These are phyloP conservation scores for Didymosphaeria variabile DNA, from an alignment of 2,329 filamentous ascomycete species.

Conservation along the genomic window DNA sequence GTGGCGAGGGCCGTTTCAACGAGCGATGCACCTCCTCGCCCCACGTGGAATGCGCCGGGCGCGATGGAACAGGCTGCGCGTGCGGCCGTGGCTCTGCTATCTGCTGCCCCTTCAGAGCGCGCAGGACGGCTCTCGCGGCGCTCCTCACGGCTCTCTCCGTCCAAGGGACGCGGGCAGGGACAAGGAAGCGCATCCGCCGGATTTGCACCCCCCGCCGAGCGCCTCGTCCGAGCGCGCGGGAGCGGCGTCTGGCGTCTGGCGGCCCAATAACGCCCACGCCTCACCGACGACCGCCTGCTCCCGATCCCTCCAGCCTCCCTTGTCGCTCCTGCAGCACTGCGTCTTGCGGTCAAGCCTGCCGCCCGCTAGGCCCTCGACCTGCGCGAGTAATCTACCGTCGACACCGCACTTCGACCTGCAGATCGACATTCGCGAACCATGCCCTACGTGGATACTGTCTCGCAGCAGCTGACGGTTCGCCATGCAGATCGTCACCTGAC, in stretches of 20 bases:
- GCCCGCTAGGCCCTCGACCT: background rate
- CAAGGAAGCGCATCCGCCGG: constrained; percentile 11
- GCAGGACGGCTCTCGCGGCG: too few relatives aligned
- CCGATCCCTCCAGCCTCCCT: constrained; percentile 12
- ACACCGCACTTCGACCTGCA: background rate
- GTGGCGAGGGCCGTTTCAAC: background rate
- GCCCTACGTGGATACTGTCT: background rate
- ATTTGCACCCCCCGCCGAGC: background rate
- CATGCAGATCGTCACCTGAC: constrained; percentile 11
- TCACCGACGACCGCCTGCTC: constrained; percentile 10
- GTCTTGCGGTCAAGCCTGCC: constrained; percentile 17
- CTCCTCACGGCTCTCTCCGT: constrained; percentile 9
- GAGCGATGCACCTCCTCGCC: background rate
- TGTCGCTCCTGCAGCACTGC: constrained; percentile 8
- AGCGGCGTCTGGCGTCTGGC: constrained; percentile 6
- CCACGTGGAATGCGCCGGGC: constrained; percentile 5
- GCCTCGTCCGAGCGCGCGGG: background rate
- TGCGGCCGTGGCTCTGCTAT: background rate
- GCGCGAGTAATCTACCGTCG: background rate
- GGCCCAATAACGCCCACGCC: constrained; percentile 4
- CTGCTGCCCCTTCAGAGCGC: constrained; percentile 6
- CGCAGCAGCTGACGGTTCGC: background rate
- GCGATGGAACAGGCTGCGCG: constrained; percentile 11
- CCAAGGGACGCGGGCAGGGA: background rate
- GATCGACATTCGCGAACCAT: constrained; percentile 4